phyloP scores from a whole-genome alignment of 2,329 filamentous ascomycete species.

The Aspergillus quadricinctus region DNA sequence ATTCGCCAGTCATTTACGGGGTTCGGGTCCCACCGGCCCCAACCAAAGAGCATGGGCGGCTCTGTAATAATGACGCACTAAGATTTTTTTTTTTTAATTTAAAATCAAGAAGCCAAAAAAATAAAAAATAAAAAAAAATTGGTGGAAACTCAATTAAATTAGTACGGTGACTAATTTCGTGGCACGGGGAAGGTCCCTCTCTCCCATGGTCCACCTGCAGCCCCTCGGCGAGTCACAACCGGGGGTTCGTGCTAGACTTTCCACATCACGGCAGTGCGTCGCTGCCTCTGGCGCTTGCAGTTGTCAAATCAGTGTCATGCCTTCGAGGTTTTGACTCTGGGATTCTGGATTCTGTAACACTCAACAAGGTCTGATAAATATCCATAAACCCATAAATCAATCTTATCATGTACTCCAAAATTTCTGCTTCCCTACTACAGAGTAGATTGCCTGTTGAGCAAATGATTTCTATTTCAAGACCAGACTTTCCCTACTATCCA shows the following conservation, averaged over 20 bases:
- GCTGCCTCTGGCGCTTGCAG: conserved; percentile 20
- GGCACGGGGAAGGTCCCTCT: conserved; percentile 20
- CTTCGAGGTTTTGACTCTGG: conserved; percentile 15
- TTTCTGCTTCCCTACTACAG: no score
- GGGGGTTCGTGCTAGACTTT: conserved; percentile 24
- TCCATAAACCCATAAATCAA: not conserved
- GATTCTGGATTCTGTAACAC: not conserved
- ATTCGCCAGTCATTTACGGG: conserved; percentile 20
- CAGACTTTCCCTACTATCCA: not conserved
- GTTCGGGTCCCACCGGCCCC: conserved; percentile 13
- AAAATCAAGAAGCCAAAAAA: conserved; percentile 7
- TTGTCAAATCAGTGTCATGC: conserved; percentile 19
- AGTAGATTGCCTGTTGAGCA: no score
- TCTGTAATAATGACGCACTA: conserved; percentile 13
- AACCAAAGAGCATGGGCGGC: conserved; percentile 16
- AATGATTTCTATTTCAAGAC: not conserved
- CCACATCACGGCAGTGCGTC: conserved; percentile 14
- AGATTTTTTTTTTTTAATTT: conserved; percentile 5
- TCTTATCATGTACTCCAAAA: not conserved
- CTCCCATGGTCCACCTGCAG: conserved; percentile 24
- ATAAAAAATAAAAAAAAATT: conserved; percentile 6
- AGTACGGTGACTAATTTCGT: not conserved
- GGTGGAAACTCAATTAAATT: not conserved
- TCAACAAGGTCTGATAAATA: not conserved
- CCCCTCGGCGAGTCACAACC: conserved; percentile 24